Conservation (phyloP, 306 rosid species). For the Heteromeles arbutifolia region DNA sequence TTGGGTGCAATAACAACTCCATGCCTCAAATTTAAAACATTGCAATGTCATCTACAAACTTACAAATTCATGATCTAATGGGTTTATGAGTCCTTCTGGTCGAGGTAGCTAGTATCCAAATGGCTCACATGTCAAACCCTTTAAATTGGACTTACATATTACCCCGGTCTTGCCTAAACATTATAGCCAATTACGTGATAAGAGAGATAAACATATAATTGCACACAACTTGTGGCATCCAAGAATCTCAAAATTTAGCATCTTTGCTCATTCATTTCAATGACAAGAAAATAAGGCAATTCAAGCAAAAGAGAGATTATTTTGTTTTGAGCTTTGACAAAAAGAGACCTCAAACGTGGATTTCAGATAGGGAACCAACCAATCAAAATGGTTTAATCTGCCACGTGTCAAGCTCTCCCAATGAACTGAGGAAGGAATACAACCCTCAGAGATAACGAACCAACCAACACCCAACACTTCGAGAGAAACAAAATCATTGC, state of each 20-base stretch:
- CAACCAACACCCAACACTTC: constrained; percentile 23
- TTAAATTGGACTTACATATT: not conserved
- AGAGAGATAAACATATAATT: no score
- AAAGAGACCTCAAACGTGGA: constrained; percentile 30
- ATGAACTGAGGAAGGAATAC: not conserved
- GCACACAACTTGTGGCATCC: not conserved
- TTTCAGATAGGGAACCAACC: constrained; percentile 66
- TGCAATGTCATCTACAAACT: no score
- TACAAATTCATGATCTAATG: no score
- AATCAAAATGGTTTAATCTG: constrained; percentile 19
- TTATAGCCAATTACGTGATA: no score
- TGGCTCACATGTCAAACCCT: not conserved
- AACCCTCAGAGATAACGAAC: constrained; percentile 32
- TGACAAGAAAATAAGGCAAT: not conserved
- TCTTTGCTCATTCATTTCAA: not conserved
- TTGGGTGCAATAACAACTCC: no score
- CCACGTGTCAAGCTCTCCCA: constrained; percentile 51
- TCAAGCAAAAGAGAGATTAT: not conserved
- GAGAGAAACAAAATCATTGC: not conserved
- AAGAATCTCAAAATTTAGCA: not conserved
- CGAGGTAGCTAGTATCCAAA: not conserved
- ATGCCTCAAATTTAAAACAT: no score
- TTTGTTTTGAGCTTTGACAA: not conserved
- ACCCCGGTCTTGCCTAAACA: no score
- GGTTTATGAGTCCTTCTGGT: not conserved